Evolutionary conservation across 164 flowering plant species (phyloP).

Genomic region (Cinnamomum chago): DNA sequence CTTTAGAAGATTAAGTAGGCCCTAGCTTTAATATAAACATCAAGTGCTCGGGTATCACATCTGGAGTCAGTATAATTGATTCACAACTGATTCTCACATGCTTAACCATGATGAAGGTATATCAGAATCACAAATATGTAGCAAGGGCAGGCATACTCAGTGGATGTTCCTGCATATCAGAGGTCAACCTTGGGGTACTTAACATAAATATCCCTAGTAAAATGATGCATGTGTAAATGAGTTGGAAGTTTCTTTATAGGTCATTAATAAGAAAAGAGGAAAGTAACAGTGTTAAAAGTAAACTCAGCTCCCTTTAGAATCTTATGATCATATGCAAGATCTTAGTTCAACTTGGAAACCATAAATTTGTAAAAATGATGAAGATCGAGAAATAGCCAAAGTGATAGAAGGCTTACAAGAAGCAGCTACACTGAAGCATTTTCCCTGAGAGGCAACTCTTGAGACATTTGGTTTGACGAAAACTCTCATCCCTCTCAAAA

Average conservation of each 20-base stretch:
- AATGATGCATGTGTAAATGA: neutral
- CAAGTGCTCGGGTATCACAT: no score
- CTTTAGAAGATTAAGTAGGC: no score
- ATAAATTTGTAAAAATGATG: neutral
- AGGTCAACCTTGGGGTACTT: no score
- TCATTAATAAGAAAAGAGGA: neutral
- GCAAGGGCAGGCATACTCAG: no score
- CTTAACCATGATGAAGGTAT: no score
- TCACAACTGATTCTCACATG: no score
- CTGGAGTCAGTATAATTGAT: no score
- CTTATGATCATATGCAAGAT: neutral
- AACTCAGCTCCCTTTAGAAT: neutral
- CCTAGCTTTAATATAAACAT: no score
- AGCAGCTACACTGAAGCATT: neutral
- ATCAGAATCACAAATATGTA: no score
- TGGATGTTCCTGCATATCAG: no score
- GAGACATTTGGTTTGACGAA: neutral
- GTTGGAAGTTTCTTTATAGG: neutral
- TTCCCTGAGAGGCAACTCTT: neutral
- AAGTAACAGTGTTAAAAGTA: no score
- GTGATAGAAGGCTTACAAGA: neutral
- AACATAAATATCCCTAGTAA: neutral
- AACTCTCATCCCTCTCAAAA: neutral
- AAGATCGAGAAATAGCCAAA: neutral
- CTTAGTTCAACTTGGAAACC: neutral